phyloP scores from a whole-genome alignment of 2,329 filamentous ascomycete genomes.

The Torrubiella hemipterigena region DNA sequence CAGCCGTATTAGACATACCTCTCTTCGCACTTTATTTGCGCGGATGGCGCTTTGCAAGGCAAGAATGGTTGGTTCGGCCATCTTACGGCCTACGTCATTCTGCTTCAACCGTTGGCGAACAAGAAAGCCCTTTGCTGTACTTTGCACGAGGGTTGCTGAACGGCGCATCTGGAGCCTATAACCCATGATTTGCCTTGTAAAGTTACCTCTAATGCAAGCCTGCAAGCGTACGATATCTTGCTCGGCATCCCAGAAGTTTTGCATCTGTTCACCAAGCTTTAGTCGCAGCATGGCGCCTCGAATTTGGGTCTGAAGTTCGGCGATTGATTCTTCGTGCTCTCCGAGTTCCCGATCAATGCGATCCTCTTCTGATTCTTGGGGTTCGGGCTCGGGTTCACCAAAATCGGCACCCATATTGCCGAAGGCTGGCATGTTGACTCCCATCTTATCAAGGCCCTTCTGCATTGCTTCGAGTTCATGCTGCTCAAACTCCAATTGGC shows the following conservation, averaged over 20 bases:
- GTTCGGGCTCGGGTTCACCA: conserved; percentile 65
- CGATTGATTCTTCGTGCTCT: conserved; percentile 60
- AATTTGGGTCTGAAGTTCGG: conserved; percentile 78
- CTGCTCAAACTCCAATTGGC: conserved; percentile 93
- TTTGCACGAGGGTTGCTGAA: conserved; percentile 73
- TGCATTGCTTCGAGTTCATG: conserved; percentile 96
- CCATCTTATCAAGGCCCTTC: conserved; percentile 90
- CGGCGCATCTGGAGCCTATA: conserved; percentile 74
- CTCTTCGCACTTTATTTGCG: conserved; percentile 50
- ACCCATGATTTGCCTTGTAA: conserved; percentile 67
- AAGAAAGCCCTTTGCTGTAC: conserved; percentile 63
- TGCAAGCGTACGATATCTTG: conserved; percentile 70
- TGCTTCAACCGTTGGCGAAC: conserved; percentile 50
- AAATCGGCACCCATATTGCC: conserved; percentile 95
- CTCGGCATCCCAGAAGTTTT: conserved; percentile 79
- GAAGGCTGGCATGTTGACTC: conserved; percentile 93
- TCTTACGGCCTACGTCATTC: conserved; percentile 57
- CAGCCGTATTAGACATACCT: too few species aligned
- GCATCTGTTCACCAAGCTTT: conserved; percentile 71
- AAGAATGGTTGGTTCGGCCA: conserved; percentile 59
- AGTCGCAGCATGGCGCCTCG: conserved; percentile 71
- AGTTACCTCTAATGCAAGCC: conserved; percentile 76
- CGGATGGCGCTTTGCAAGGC: conserved; percentile 73
- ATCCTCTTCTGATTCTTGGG: conserved; percentile 83
- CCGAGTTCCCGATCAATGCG: conserved; percentile 69